A percentile compares a stretch with the other conserved stretches of the same genome.
Evolutionary conservation across 2,329 filamentous ascomycete genomes (phyloP).

Genomic region (Botrytis porri): DNA sequence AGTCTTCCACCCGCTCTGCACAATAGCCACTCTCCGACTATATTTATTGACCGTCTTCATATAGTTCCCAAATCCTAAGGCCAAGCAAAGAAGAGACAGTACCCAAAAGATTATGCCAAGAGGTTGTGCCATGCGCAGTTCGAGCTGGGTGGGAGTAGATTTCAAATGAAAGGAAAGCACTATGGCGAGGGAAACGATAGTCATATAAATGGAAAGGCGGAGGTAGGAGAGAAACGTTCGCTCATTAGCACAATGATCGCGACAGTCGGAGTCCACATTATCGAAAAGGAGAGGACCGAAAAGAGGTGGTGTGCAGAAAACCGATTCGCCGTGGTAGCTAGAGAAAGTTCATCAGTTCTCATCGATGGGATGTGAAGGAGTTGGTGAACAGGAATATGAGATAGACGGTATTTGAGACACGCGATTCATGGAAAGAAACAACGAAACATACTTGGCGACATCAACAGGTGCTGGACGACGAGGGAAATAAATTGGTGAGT

Average conservation of each 20-base stretch:
- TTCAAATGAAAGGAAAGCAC: conserved; percentile 92
- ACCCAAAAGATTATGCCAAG: conserved; percentile 87
- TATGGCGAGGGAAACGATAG: conserved; percentile 85
- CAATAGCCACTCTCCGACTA: conserved; percentile 72
- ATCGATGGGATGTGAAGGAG: neutral
- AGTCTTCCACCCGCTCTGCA: conserved; percentile 92
- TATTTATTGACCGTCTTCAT: conserved; percentile 80
- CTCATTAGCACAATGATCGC: conserved; percentile 54
- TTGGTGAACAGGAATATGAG: neutral
- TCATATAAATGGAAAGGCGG: conserved; percentile 84
- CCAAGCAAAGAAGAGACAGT: conserved; percentile 72
- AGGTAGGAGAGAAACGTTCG: conserved; percentile 83
- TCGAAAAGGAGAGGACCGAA: conserved; percentile 62
- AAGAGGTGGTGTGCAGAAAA: conserved; percentile 34
- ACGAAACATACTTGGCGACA: neutral
- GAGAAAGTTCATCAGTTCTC: neutral
- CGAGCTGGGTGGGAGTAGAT: conserved; percentile 62
- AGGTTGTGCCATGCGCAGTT: conserved; percentile 75
- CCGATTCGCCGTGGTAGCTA: conserved; percentile 26
- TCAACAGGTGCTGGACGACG: conserved; percentile 7
- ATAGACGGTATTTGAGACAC: neutral
- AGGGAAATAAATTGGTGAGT: conserved; percentile 9
- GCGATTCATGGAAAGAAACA: neutral
- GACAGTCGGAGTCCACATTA: conserved; percentile 62
- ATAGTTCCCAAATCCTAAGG: conserved; percentile 81